Evolutionary conservation across 129 eudicot species (phyloP).

Genomic region (Logfia minima): DNA sequence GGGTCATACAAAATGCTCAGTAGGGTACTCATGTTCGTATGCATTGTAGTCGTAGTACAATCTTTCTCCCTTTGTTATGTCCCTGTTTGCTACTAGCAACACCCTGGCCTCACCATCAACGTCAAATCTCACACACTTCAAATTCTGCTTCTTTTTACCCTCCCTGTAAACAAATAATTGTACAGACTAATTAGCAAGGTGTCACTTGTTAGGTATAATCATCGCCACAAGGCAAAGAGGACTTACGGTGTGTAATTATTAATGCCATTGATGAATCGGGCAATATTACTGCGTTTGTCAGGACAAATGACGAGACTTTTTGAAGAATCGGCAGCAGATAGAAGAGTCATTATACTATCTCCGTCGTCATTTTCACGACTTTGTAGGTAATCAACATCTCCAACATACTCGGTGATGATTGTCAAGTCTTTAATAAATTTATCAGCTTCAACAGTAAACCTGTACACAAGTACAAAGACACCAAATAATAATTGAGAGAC

Average conservation of each 20-base stretch:
- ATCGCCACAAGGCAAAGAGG: not conserved
- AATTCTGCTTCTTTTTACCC: slow-evolving; percentile 90
- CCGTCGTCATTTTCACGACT: slow-evolving; percentile 80
- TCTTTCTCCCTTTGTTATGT: slow-evolving; percentile 82
- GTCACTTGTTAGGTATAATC: not conserved
- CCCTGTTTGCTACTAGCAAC: slow-evolving; percentile 75
- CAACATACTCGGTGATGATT: slow-evolving; percentile 88
- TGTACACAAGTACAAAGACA: slow-evolving; percentile 23
- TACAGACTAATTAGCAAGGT: not conserved
- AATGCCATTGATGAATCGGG: slow-evolving; percentile 92
- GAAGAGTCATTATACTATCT: slow-evolving; percentile 95
- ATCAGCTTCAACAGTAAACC: slow-evolving; percentile 96
- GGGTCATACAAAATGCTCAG: slow-evolving; percentile 77
- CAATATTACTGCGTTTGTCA: slow-evolving; percentile 86
- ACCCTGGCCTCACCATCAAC: slow-evolving; percentile 85
- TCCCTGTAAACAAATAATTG: slow-evolving; percentile 47
- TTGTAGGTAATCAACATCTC: slow-evolving; percentile 83
- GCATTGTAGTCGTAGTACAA: slow-evolving; percentile 92
- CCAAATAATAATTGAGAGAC: not conserved
- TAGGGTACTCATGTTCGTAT: slow-evolving; percentile 88
- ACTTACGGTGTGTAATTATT: slow-evolving; percentile 81
- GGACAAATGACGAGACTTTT: slow-evolving; percentile 88
- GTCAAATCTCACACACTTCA: slow-evolving; percentile 83
- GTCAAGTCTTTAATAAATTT: slow-evolving; percentile 70
- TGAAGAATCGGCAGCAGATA: slow-evolving; percentile 57